Evolutionary conservation across 148 eudicot species (phyloP).

Genomic region (Suaeda aralocaspica): DNA sequence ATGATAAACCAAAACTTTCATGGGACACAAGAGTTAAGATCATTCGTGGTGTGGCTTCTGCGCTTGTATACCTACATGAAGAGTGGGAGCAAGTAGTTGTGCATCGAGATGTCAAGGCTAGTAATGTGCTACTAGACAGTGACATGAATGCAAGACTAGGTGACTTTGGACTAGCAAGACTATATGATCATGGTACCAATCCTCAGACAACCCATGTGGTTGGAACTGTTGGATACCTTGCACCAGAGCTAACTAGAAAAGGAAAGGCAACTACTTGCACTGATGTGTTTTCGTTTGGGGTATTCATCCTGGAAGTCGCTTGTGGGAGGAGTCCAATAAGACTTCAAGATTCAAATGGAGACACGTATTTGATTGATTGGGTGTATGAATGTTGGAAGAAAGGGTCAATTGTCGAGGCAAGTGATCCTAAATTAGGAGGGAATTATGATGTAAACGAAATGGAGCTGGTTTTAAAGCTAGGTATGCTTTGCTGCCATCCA

Average conservation of each 20-base stretch:
- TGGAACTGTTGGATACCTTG: conserved; percentile 44
- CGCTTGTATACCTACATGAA: conserved; percentile 41
- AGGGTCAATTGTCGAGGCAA: conserved; percentile 26
- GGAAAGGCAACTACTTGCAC: conserved; percentile 41
- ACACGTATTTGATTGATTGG: conserved; percentile 26
- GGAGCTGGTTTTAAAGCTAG: conserved; percentile 34
- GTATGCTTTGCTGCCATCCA: conserved; percentile 34
- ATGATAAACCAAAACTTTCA: conserved; percentile 20
- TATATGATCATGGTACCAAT: conserved; percentile 41
- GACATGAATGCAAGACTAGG: conserved; percentile 45
- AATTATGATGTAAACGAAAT: conserved; percentile 28
- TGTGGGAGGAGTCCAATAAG: conserved; percentile 40
- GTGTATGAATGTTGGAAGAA: conserved; percentile 32
- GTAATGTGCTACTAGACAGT: conserved; percentile 37
- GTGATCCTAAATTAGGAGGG: conserved; percentile 32
- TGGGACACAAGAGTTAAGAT: conserved; percentile 34
- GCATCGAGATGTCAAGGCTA: conserved; percentile 45
- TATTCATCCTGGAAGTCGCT: conserved; percentile 36
- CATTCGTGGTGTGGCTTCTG: conserved; percentile 43
- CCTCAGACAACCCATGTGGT: conserved; percentile 44
- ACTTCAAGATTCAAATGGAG: conserved; percentile 10
- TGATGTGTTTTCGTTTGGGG: conserved; percentile 40
- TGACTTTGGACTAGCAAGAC: conserved; percentile 41
- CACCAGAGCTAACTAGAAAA: conserved; percentile 38
- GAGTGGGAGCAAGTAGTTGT: conserved; percentile 50